These are phyloP conservation scores for Rubroshorea leprosula DNA, from an alignment of 345 rosid species.

Conservation along the genomic window DNA sequence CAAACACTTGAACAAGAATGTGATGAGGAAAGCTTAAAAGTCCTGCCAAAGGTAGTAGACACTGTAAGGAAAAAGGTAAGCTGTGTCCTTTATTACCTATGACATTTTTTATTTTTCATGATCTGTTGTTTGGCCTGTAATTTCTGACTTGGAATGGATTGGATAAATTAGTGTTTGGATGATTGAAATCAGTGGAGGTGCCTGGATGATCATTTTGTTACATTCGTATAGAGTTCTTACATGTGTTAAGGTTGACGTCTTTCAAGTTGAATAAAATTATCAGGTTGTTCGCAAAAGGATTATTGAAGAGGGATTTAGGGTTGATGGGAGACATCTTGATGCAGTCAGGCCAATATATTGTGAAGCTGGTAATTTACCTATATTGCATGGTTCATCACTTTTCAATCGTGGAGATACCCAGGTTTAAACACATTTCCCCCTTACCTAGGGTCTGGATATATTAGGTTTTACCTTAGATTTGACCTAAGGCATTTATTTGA, in stretches of 20 bases:
- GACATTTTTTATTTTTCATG: conserved; percentile 9
- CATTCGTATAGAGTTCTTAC: conserved; percentile 10
- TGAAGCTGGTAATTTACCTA: conserved; percentile 63
- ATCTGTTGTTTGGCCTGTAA: not conserved
- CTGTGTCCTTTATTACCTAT: not conserved
- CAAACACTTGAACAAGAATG: conserved; percentile 68
- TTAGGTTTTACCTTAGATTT: conserved; percentile 5
- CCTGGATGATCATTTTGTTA: conserved; percentile 2
- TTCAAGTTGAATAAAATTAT: conserved; percentile 18
- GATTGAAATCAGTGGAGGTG: not conserved
- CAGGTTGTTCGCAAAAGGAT: conserved; percentile 90
- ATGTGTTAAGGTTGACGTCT: conserved; percentile 16
- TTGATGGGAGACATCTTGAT: conserved; percentile 83
- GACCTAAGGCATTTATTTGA: conserved; percentile 3
- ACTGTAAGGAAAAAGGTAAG: conserved; percentile 81
- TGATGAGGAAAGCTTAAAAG: conserved; percentile 75
- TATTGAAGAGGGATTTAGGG: conserved; percentile 73
- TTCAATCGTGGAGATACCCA: conserved; percentile 97
- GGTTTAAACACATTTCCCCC: conserved; percentile 30
- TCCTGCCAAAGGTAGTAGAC: conserved; percentile 79
- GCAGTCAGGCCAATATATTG: conserved; percentile 85
- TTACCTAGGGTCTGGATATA: not conserved
- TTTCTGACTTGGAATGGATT: not conserved
- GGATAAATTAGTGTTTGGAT: not conserved
- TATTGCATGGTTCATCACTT: conserved; percentile 81